These are phyloP conservation scores for Knoxia roxburghii DNA, from an alignment of 257 asterid genomes.

Conservation along the genomic window DNA sequence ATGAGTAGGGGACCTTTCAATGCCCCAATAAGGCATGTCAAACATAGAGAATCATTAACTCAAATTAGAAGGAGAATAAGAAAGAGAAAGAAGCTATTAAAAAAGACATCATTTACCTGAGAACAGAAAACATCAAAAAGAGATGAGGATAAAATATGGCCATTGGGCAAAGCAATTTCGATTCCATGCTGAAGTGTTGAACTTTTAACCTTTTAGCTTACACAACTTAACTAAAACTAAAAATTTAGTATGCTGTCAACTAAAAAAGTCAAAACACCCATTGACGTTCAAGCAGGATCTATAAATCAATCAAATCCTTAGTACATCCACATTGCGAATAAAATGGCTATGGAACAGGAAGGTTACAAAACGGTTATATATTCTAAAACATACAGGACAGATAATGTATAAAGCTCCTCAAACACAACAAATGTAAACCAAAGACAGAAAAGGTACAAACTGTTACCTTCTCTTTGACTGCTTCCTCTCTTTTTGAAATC, in stretches of 20 bases:
- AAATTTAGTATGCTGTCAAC: too few relatives aligned
- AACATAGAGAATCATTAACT: too few relatives aligned
- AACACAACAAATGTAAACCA: neutral
- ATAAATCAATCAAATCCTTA: slow-evolving; percentile 1
- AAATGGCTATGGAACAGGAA: neutral
- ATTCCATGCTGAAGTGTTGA: too few relatives aligned
- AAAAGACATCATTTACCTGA: too few relatives aligned
- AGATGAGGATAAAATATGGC: too few relatives aligned
- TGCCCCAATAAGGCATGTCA: too few relatives aligned
- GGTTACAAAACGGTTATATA: neutral
- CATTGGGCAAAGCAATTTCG: too few relatives aligned
- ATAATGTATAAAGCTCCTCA: neutral
- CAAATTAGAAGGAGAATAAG: too few relatives aligned
- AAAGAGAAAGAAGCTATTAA: too few relatives aligned
- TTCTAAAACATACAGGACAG: neutral
- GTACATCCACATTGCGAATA: neutral
- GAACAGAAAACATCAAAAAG: too few relatives aligned
- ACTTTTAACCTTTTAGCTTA: neutral
- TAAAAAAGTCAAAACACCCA: neutral
- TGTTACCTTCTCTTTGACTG: slow-evolving; percentile 70
- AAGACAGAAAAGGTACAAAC: slow-evolving; percentile 1
- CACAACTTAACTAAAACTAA: neutral
- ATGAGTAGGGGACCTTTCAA: too few relatives aligned
- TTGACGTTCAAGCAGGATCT: neutral
- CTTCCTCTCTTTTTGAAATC: slow-evolving; percentile 61